Conservation (phyloP, 371 early-diverging fungal species). For the Mortierella polycephala region DNA sequence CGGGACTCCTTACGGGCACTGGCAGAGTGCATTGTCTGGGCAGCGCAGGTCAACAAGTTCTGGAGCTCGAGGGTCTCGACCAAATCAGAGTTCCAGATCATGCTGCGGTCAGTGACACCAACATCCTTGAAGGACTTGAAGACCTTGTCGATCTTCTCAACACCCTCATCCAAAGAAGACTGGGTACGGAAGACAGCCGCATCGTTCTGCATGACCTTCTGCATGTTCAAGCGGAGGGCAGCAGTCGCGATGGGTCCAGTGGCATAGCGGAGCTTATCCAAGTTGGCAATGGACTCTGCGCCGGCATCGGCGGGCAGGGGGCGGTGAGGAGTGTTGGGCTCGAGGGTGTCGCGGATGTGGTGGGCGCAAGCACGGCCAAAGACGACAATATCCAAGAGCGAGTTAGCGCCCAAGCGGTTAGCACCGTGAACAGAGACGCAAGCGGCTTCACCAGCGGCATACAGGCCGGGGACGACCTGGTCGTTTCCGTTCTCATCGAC, state of each 20-base stretch:
- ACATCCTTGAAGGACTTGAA: constrained; percentile 84
- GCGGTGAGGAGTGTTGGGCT: constrained; percentile 85
- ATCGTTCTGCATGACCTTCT: constrained; percentile 97
- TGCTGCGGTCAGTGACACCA: constrained; percentile 88
- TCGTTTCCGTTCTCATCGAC: constrained; percentile 80
- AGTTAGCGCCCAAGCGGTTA: constrained; percentile 98
- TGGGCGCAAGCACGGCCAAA: constrained; percentile 97
- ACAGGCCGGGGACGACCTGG: constrained; percentile 90
- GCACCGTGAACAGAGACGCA: constrained; percentile 97
- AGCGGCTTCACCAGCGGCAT: constrained; percentile 96
- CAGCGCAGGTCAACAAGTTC: constrained; percentile 96
- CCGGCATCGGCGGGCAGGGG: constrained; percentile 90
- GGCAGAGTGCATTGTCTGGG: constrained; percentile 97
- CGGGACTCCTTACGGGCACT: constrained; percentile 96
- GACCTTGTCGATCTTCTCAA: constrained; percentile 86
- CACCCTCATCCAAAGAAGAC: constrained; percentile 90
- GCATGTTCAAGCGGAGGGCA: constrained; percentile 93
- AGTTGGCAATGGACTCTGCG: constrained; percentile 86
- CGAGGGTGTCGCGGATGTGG: constrained; percentile 90
- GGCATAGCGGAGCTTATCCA: constrained; percentile 92
- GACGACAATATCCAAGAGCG: constrained; percentile 96
- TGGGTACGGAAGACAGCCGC: constrained; percentile 98
- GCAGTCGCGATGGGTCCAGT: constrained; percentile 86
- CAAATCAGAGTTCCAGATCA: constrained; percentile 99
- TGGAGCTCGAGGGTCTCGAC: constrained; percentile 96